Percentiles rank a stretch among this genome's conserved stretches.
Evolutionary conservation across 768 basidiomycete species (phyloP).

Genomic region (Clitopilus hobsonii): DNA sequence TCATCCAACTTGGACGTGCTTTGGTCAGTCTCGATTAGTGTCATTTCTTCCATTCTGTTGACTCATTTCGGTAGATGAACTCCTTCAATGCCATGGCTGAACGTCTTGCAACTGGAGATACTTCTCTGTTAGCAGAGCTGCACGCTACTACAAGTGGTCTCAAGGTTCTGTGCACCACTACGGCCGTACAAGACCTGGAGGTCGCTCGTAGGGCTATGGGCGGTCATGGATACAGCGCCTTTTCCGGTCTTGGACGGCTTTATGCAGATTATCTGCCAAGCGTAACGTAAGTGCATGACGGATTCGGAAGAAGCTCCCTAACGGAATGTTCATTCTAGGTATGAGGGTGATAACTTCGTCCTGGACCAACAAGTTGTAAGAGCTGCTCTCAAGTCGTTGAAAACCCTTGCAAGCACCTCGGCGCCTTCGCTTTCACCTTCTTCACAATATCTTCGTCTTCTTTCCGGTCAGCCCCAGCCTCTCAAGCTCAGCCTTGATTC

Average conservation of each 20-base stretch:
- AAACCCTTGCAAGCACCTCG: conserved; percentile 21
- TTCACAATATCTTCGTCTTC: conserved; percentile 50
- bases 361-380: conserved; percentile 72
- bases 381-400: conserved; percentile 60
- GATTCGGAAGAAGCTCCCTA: too few relatives aligned
- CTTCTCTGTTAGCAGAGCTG: conserved; percentile 62
- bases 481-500: conserved; percentile 14
- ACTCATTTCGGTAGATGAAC: conserved; percentile 30
- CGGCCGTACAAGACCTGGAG: conserved; percentile 56
- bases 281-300: conserved; percentile 43
- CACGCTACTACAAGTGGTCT: conserved; percentile 69
- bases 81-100: conserved; percentile 46
- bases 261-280: conserved; percentile 65
- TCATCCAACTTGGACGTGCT: conserved; percentile 56
- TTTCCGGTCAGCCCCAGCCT: conserved; percentile 18
- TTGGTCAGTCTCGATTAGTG: conserved; percentile 34
- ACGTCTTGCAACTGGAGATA: conserved; percentile 51
- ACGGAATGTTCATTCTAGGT: conserved; percentile 44
- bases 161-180: conserved; percentile 53
- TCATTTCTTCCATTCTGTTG: neutral
- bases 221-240: conserved; percentile 72
- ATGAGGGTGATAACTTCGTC: conserved; percentile 78
- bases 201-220: conserved; percentile 67
- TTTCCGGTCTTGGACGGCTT: conserved; percentile 58
- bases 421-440: conserved; percentile 38